Evolutionary conservation across 2,329 filamentous ascomycete species (phyloP), one percentile per base, ranked within the genome.

Genomic region (Elsinoe arachidis): DNA sequence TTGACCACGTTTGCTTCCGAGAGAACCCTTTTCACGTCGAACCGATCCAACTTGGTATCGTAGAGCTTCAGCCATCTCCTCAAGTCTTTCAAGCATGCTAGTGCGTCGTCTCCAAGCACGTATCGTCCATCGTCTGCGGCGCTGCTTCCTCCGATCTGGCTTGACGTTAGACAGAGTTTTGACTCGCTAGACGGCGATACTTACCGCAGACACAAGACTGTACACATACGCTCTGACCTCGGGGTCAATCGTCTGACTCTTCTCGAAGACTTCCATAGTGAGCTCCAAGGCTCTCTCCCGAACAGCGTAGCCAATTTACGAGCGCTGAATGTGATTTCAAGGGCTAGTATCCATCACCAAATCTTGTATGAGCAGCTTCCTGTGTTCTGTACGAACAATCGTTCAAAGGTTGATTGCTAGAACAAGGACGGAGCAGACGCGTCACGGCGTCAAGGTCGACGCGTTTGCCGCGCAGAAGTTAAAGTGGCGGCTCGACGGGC

Each of bases 21-120:
- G 63, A 97, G 78, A 70, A 90, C 96, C 73, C 93, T 82, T 60
- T 92, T 91, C 59, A 99, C 93, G 69, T 99, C 93, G 78, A 95
- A 87, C 63, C 92, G 86, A 69, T 96, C 95, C 62, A 86, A 84
- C 70, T 95, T 95, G 69, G 95, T 88, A 71, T 96, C 91, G 77
- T 93, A 93, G 61, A 96, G 83, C 64, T 90, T 90, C 63, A 99
- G 80, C 93, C 93, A 99, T 81, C 87, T 86, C 69, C 93, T 92
- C 56, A 99, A 80, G 73, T 99, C 93, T 61, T 92, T 90, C 58
- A 99, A 78, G 67, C 91, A 93, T 58, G 93, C 88, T 60, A 95
- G 78, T 11, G 91, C 92, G 69, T 96, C 92, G 72, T 97, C 92
- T 72, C 93, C 93, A 35, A 97, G 83, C 43, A 89, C 80, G 71